Evolutionary conservation across 805 yeast genomes (phyloP), one percentile per base, ranked within the genome.

Genomic region (Myxozyma melibiosi): DNA sequence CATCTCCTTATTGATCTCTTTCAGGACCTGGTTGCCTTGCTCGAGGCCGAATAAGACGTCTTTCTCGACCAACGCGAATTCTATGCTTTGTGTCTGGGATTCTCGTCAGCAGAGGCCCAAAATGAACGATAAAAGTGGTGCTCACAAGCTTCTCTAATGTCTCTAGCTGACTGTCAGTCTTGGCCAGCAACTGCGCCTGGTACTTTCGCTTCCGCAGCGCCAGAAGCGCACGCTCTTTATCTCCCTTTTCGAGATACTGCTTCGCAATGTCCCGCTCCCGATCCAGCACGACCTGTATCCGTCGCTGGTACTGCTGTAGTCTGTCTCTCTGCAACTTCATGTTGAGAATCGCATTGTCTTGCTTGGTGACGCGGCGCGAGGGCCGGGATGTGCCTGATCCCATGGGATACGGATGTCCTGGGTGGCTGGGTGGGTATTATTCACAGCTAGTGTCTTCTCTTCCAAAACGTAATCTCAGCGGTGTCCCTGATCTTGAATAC

Each of bases 271-370:
- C 75, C 1, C 76, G 76, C 70, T 94, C 97, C 33, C 81, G 75
- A 9, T 75, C 76, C 16, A 89, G 79, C 3, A 88, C 80, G 0
- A 73, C 70, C 28, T 76, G 75, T 35, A 91, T 79, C 58, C 82
- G 81, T 44, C 74, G 74, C 66, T 84, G 87, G 62, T 90, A 88
- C 70, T 86, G 88, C 64, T 81, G 81, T 22, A 94, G 78, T 62
- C 85, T 85, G 72, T 94, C 99, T 58, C 97, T 77, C 65, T 95
- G 97, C 37, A 87, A 75, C 70, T 94, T 94, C 65, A 94, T 77
- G 68, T 91, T 94, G 62, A 90, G 78, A 9, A 94, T 81, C 0
- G 97, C 97, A 67, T 78, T 81, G 68, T 94, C 99, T 65, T 90
- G 91, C 35, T 84, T 78, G 5, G 96, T 89, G 18, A 92, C 83